Base-by-base conservation (phyloP, 73 alveolate species). In the Tetrahymena malaccensis region DNA sequence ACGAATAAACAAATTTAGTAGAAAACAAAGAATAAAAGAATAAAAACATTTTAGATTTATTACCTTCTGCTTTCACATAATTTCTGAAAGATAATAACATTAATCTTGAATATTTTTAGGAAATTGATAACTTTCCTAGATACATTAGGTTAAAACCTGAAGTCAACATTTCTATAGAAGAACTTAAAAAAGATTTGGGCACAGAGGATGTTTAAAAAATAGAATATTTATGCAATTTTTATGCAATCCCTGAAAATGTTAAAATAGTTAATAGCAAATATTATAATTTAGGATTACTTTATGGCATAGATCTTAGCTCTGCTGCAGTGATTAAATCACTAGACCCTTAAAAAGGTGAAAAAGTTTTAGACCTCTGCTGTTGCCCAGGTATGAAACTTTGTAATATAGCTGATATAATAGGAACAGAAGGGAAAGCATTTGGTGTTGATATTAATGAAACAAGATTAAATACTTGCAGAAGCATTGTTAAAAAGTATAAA, bases 261-360 rank as follows among this genome's bases (percentile, higher is more conserved):
- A 96, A 96, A 94, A 94, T 96, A 17, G 94, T 31, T 13, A 83
- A 93, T 43, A 85, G 93, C 16, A 34, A 93, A 34, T 43, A 55
- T 34, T 96, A 96, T 58, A 96, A 34, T 34, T 43, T 94, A 43
- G 97, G 97, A 19, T 16, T 35, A 9, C 22, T 96, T 4, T 96
- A 94, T 96, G 97, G 97, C 3, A 96, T 96, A 13, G 97, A 96
- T 96, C 34, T 84, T 37, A 93, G 96, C 84, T 96, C 96, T 10
- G 94, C 95, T 13, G 96, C 94, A 13, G 96, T 96, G 22, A 43
- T 58, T 38, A 43, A 94, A 40, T 21, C 93, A 15, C 56, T 93
- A 38, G 85, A 93, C 10, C 70, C 93, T 35, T 34, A 96, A 94
- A 31, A 85, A 43, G 96, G 85, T 13, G 43, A 35, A 37, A 85